Conservation (phyloP, 2,329 filamentous ascomycete species). For the Cladophialophora yegresii region DNA sequence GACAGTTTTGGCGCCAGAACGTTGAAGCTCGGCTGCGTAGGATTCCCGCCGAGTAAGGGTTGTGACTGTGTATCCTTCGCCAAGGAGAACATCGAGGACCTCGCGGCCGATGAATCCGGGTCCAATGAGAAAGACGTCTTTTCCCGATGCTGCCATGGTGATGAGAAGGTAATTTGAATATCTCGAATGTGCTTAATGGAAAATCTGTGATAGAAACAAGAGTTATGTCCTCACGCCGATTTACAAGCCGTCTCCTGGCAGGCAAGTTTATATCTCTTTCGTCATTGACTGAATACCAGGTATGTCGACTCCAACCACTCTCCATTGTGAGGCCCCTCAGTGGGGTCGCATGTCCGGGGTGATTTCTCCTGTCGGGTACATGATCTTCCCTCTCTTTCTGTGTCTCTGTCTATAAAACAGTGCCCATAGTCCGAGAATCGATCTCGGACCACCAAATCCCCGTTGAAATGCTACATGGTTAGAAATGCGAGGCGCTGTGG, state of each 20-base stretch:
- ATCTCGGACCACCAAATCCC: not conserved
- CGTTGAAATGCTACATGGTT: not conserved
- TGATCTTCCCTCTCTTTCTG: not conserved
- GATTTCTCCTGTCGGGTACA: not conserved
- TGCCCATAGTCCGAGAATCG: not conserved
- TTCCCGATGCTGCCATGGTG: conserved; percentile 16
- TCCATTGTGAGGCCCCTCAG: not conserved
- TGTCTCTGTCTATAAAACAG: not conserved
- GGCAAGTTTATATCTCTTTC: not conserved
- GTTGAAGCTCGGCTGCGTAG: conserved; percentile 25
- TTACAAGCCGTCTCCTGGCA: not conserved
- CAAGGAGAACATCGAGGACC: conserved; percentile 49
- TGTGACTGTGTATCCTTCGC: conserved; percentile 49
- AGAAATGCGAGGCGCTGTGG: not conserved
- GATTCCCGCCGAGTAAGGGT: conserved; percentile 36
- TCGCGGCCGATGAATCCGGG: conserved; percentile 47
- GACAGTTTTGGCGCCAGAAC: conserved; percentile 46
- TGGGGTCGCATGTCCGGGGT: not conserved
- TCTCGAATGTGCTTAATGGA: not conserved
- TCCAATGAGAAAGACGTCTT: conserved; percentile 34
- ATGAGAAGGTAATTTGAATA: not conserved
- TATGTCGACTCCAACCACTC: not conserved
- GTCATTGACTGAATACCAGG: not conserved
- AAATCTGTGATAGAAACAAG: not conserved
- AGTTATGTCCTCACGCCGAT: not conserved